These are phyloP conservation scores for Amaranthus tricolor DNA, from an alignment of 179 eudicot species.

Conservation along the genomic window DNA sequence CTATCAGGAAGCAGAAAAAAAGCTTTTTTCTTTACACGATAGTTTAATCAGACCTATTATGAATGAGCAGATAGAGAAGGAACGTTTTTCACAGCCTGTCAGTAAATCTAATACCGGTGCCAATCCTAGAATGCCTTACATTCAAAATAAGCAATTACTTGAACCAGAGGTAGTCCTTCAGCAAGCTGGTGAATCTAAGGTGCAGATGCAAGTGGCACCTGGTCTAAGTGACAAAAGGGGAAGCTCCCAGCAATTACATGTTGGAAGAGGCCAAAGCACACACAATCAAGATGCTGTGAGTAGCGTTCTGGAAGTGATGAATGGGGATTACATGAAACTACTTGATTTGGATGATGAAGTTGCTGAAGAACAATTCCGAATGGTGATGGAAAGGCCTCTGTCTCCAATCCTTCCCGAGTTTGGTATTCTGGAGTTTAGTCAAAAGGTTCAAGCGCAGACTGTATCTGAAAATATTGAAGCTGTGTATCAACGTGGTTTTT, in stretches of 20 bases:
- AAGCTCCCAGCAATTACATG: conserved; percentile 23
- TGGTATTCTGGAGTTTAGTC: conserved; percentile 31
- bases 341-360: conserved; percentile 60
- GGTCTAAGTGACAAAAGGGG: conserved; percentile 7
- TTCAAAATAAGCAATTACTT: conserved; percentile 39
- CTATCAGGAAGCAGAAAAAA: conserved; percentile 44
- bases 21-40: conserved; percentile 37
- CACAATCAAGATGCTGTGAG: conserved; percentile 18
- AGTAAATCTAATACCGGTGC: conserved; percentile 24
- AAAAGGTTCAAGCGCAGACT: conserved; percentile 27
- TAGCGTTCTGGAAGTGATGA: conserved; percentile 28
- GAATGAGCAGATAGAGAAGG: conserved; percentile 29
- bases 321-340: conserved; percentile 59
- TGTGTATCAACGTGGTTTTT: conserved; percentile 17
- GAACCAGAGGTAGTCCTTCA: conserved; percentile 27
- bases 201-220: conserved; percentile 17
- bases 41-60: conserved; percentile 31
- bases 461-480: conserved; percentile 19
- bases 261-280: conserved; percentile 23
- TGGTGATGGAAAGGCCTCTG: conserved; percentile 60
- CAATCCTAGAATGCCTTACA: conserved; percentile 24
- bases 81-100: conserved; percentile 20
- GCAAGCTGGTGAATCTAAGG: conserved; percentile 19
- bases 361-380: conserved; percentile 56
- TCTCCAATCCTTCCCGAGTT: conserved; percentile 70